These are phyloP conservation scores for Neoboletus subvelutipes DNA, from an alignment of 768 basidiomycete species.

Conservation along the genomic window DNA sequence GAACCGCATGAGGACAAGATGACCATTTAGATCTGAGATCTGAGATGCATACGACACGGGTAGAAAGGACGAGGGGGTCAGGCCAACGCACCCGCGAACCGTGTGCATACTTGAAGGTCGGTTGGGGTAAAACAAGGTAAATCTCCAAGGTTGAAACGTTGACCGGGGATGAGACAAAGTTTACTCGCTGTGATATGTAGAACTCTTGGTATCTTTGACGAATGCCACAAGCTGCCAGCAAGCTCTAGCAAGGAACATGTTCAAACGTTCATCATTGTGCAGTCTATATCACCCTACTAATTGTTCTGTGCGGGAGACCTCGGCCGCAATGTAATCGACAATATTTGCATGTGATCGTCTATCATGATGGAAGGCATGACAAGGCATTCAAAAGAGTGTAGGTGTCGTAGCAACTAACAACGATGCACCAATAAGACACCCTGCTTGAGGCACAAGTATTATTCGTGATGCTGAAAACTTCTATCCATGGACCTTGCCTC, in stretches of 20 bases:
- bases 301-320: too few species aligned
- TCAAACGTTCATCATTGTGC: not conserved
- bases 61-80: not conserved
- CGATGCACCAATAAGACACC: not conserved
- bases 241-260: not conserved
- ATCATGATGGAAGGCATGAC: slow-evolving; percentile 9
- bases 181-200: not conserved
- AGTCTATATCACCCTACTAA: not conserved
- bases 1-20: not conserved
- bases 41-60: not conserved
- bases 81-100: not conserved
- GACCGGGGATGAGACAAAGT: not conserved
- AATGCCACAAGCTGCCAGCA: not conserved
- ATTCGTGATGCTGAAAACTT: slow-evolving; percentile 8
- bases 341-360: not conserved
- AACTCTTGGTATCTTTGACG: not conserved
- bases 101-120: too few species aligned
- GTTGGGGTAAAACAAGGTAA: not conserved
- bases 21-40: too few species aligned
- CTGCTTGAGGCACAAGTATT: not conserved
- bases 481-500: not conserved
- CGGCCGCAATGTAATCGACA: not conserved
- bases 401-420: slow-evolving; percentile 14
- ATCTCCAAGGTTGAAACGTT: not conserved
- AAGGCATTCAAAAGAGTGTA: slow-evolving; percentile 10